Percentiles rank a stretch among this genome's conserved stretches.
Evolutionary conservation across 1,284 basidiomycete genomes (phyloP).

Genomic region (Ceratobasidium papillatum): DNA sequence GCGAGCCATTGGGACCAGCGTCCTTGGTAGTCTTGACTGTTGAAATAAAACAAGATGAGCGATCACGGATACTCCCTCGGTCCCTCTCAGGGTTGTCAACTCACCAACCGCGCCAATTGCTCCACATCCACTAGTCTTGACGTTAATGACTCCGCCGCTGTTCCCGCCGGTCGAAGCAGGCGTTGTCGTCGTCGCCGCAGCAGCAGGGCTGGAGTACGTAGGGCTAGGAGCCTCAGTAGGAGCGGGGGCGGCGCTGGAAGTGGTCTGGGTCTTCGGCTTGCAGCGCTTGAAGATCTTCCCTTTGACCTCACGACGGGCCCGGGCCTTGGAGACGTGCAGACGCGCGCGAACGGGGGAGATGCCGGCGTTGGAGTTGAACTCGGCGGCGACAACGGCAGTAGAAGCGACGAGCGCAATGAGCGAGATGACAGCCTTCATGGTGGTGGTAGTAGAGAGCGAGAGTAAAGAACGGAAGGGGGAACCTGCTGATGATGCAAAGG

Average conservation of each 20-base stretch:
- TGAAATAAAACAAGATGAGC: conserved; percentile 18
- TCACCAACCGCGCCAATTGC: conserved; percentile 59
- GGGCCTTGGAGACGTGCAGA: conserved; percentile 11
- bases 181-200: neutral
- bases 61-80: neutral
- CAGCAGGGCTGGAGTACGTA: neutral
- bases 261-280: conserved; percentile 4
- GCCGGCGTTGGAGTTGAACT: neutral
- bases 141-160: conserved; percentile 24
- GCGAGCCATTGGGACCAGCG: conserved; percentile 75
- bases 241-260: conserved; percentile 7
- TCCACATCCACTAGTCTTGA: conserved; percentile 54
- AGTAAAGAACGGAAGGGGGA: conserved; percentile 13
- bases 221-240: neutral
- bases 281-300: conserved; percentile 25
- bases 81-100: conserved; percentile 44
- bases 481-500: no score
- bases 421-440: conserved; percentile 23
- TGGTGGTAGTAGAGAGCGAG: conserved; percentile 13
- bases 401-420: conserved; percentile 21
- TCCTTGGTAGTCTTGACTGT: conserved; percentile 61
- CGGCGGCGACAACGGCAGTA: neutral
- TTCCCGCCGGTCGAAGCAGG: neutral
- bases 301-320: conserved; percentile 3
- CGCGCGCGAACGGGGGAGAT: conserved; percentile 6